phyloP scores from a whole-genome alignment of 306 rosid species.

The Hylodesmum podocarpum region DNA sequence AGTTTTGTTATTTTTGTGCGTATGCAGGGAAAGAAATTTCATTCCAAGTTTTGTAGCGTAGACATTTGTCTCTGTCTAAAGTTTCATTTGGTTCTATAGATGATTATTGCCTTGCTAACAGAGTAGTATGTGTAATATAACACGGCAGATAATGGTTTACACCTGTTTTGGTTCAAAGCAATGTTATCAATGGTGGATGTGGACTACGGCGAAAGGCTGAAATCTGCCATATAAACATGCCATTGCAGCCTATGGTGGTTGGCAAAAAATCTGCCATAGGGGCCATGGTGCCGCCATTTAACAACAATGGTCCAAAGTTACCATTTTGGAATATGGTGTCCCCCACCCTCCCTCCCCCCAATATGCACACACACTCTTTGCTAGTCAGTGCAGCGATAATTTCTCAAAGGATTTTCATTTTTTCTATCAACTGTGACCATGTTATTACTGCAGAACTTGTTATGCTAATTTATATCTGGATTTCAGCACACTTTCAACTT shows the following conservation, averaged over 20 bases:
- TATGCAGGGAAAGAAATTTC: not conserved
- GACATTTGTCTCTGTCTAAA: slow-evolving; percentile 11
- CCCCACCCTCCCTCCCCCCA: no score
- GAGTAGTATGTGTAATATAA: not conserved
- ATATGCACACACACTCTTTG: no score
- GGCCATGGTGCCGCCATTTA: no score
- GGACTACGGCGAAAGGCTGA: no score
- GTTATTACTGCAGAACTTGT: slow-evolving; percentile 3
- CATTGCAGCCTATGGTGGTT: no score
- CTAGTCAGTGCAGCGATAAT: not conserved
- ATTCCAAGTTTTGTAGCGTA: not conserved
- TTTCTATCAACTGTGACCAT: not conserved
- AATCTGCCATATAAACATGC: no score
- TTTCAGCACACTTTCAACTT: not conserved
- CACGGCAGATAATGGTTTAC: not conserved
- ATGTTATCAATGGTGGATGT: no score
- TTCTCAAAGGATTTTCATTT: not conserved
- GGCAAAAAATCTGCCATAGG: no score
- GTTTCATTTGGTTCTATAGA: not conserved
- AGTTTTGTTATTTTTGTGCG: not conserved
- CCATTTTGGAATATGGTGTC: not conserved
- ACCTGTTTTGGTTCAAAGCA: not conserved
- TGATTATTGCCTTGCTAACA: not conserved
- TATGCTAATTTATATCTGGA: not conserved
- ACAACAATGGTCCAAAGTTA: not conserved